Evolutionary conservation across 2,329 filamentous ascomycete species (phyloP).

Genomic region (Botrytis fragariae): DNA sequence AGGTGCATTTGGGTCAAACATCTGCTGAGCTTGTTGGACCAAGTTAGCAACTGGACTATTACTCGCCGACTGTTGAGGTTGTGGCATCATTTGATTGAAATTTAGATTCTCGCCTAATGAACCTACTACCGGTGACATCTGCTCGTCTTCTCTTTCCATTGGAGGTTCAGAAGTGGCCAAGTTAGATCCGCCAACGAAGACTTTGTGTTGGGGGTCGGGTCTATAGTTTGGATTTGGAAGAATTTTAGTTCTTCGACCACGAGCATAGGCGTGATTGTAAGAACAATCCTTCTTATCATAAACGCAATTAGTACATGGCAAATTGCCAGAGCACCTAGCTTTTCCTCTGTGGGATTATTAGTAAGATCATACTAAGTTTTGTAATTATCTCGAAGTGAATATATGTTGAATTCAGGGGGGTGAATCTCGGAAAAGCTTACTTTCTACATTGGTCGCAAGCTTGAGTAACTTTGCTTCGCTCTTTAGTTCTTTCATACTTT

Average conservation of each 20-base stretch:
- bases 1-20: conserved; percentile 29
- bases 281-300: not conserved
- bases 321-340: conserved; percentile 42
- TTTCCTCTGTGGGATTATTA: conserved; percentile 37
- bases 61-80: not conserved
- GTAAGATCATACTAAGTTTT: not conserved
- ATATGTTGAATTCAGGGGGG: not conserved
- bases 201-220: not conserved
- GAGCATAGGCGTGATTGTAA: not conserved
- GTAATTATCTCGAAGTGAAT: not conserved
- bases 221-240: not conserved
- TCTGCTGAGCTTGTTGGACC: not conserved
- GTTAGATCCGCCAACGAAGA: not conserved
- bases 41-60: no score
- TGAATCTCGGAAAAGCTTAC: conserved; percentile 36
- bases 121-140: not conserved
- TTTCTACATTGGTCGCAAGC: conserved; percentile 50
- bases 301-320: conserved; percentile 42
- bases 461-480: conserved; percentile 42
- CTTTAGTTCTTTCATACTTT: not conserved
- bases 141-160: not conserved
- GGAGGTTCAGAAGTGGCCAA: not conserved
- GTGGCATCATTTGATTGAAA: not conserved
- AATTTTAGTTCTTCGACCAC: not conserved
- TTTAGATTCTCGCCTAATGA: not conserved